Evolutionary conservation across 108 stramenopile genomes (phyloP), one percentile per base, ranked within the genome.

Genomic region (Pseudonitzschia pungens): DNA sequence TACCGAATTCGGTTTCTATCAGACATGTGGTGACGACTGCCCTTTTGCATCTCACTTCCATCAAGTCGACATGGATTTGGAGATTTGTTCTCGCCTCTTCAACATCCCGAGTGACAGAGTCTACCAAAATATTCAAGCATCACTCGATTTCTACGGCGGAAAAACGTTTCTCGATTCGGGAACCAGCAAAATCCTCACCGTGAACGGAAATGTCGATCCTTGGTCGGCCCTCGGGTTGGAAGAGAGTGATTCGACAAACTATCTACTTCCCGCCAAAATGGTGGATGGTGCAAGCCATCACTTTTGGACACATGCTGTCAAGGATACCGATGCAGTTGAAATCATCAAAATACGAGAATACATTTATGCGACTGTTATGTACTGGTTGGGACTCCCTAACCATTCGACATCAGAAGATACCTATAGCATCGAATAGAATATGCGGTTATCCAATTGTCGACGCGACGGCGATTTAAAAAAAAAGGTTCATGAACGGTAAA

Each of bases 1-100:
- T 80, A 89, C 91, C 22, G 96, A 99, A 83, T 92, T 97, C 69
- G 98, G 96, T 4, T 99, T 94, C 65, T 97, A 96, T 71, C 96
- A 97, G 81, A 96, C 97, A 0, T 98, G 98, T 67, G 72, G 74
- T 12, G 70, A 72, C 0, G 33, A 24, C 4, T 98, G 98, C 81
- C 96, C 96, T 18, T 98, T 83, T 78, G 93, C 81, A 6, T 78
- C 74, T 48, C 90, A 90, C 16, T 86, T 84, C 51, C 94, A 96
- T 73, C 68, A 65, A 16, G 57, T 97, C 28, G 81, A 84, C 33
- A 22, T 80, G 18, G 96, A 97, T 71, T 73, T 92, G 42, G 84
- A 89, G 42, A 73, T 92, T 48, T 97, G 96, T 64, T 41, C 78
- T 31, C 56, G 42, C 16, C 76, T 76, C 0, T 98, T 94, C 75